Conservation (phyloP, 176 grass and related monocot genomes). For the Carex kokanica region DNA sequence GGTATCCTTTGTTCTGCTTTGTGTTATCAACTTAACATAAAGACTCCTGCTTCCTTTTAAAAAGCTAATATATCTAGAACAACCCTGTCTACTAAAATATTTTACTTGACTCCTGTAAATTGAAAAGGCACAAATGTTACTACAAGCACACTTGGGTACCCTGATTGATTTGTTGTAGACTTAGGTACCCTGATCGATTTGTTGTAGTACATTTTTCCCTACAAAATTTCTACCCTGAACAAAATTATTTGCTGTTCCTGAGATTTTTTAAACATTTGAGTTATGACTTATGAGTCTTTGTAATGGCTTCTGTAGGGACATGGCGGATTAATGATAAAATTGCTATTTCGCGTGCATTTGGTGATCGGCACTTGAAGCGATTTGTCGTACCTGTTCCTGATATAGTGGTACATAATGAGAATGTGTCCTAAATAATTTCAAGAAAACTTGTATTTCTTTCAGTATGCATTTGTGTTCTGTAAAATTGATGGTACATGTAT, state of each 20-base stretch:
- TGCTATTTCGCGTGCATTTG: slow-evolving; percentile 29
- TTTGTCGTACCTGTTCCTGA: slow-evolving; percentile 23
- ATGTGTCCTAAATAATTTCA: not conserved
- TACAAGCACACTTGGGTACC: not conserved
- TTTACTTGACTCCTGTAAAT: not conserved
- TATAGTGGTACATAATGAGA: not conserved
- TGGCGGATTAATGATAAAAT: slow-evolving; percentile 23
- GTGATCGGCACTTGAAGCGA: slow-evolving; percentile 23
- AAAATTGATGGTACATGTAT: not conserved
- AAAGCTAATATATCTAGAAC: not conserved
- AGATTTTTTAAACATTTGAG: not conserved
- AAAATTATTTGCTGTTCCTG: not conserved
- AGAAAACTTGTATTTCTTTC: not conserved
- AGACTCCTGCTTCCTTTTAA: not conserved
- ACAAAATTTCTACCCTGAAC: not conserved
- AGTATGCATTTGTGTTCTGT: not conserved
- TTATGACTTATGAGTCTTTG: not conserved
- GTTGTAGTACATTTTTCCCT: not conserved
- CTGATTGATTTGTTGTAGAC: not conserved
- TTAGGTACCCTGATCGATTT: too few species aligned
- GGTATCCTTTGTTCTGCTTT: not conserved
- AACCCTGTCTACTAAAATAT: too few species aligned
- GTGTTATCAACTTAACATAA: not conserved
- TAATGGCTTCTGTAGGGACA: not conserved
- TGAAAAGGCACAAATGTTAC: not conserved